Conservation (phyloP, 2,329 filamentous ascomycete genomes). For the Scedosporium dehoogii region DNA sequence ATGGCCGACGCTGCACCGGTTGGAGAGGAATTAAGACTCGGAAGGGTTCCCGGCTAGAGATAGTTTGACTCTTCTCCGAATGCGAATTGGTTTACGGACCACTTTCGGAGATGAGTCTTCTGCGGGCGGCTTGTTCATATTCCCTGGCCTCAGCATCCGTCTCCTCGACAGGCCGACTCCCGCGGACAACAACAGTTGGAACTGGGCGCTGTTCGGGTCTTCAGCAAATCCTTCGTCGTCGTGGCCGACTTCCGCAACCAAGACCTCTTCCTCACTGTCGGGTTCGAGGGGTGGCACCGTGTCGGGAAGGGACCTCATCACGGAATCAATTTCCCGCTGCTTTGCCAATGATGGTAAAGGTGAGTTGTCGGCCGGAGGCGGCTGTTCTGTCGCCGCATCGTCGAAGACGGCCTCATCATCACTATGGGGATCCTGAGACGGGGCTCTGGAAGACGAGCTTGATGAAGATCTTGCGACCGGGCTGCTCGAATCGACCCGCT, state of each 20-base stretch:
- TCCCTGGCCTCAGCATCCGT: not conserved
- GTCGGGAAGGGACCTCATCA: not conserved
- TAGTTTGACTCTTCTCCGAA: not conserved
- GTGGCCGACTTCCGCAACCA: not conserved
- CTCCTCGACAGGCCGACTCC: not conserved
- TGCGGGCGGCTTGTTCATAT: not conserved
- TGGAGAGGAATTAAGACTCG: not conserved
- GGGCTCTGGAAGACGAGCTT: not conserved
- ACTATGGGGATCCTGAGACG: not conserved
- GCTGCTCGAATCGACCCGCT: not conserved
- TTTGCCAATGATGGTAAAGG: not conserved
- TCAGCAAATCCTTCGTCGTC: conserved; percentile 2
- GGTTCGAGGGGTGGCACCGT: not conserved
- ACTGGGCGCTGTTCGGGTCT: not conserved
- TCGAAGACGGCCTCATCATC: not conserved
- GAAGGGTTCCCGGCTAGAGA: not conserved
- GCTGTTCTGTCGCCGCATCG: not conserved
- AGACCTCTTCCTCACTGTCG: not conserved
- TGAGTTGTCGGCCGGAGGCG: not conserved
- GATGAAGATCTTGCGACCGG: not conserved
- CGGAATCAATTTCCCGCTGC: conserved; percentile 2
- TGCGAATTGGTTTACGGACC: not conserved
- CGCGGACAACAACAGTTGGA: not conserved
- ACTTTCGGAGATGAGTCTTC: not conserved
- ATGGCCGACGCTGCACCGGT: not conserved